Evolutionary conservation across 768 basidiomycete genomes (phyloP).

Genomic region (Chalciporus piperatus): DNA sequence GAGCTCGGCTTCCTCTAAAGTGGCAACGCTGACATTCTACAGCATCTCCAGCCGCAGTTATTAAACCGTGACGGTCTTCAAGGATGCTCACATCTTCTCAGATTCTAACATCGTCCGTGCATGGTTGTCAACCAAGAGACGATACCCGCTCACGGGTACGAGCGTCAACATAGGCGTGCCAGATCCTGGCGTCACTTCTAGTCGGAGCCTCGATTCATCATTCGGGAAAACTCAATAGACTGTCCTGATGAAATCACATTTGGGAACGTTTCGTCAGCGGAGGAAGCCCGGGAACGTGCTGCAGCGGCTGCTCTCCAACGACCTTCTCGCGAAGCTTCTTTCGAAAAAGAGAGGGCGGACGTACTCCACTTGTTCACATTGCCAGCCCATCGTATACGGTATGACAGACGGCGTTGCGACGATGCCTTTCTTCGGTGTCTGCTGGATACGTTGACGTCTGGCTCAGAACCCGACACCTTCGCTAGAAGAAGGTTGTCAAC

Average conservation of each 20-base stretch:
- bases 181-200: background rate
- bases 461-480: slow-evolving; percentile 14
- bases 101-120: slow-evolving; percentile 37
- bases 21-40: slow-evolving; percentile 44
- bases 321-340: slow-evolving; percentile 45
- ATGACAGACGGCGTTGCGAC: slow-evolving; percentile 51
- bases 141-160: slow-evolving; percentile 49
- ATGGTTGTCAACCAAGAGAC: slow-evolving; percentile 48
- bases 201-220: slow-evolving; percentile 34
- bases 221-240: slow-evolving; percentile 37
- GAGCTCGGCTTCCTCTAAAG: slow-evolving; percentile 44
- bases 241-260: slow-evolving; percentile 40
- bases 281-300: slow-evolving; percentile 33
- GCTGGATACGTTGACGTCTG: slow-evolving; percentile 37
- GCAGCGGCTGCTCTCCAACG: slow-evolving; percentile 38
- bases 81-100: slow-evolving; percentile 23
- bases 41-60: slow-evolving; percentile 26
- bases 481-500: slow-evolving; percentile 41
- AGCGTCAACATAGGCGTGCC: slow-evolving; percentile 19
- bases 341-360: slow-evolving; percentile 33
- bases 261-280: slow-evolving; percentile 29
- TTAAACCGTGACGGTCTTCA: slow-evolving; percentile 25
- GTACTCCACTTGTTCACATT: slow-evolving; percentile 42
- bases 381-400: slow-evolving; percentile 46
- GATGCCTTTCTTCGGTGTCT: slow-evolving; percentile 42